A percentile compares a stretch with the other conserved stretches of the same genome.
phyloP scores from a whole-genome alignment of 75 land plant species.

The Sequoiadendron giganteum region DNA sequence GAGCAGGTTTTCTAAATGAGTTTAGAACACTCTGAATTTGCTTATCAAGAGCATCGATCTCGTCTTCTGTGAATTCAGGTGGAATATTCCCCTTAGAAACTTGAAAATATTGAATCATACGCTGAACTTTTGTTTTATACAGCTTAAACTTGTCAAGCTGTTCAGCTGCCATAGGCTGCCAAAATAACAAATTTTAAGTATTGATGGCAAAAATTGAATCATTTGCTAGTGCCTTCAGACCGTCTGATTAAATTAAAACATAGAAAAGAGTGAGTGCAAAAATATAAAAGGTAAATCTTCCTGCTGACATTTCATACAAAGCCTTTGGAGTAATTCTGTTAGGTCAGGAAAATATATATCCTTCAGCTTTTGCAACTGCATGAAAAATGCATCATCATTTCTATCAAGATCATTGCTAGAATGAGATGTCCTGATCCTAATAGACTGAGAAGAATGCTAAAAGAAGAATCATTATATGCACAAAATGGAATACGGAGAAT shows the following conservation, averaged over 20 bases:
- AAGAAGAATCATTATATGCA: not conserved
- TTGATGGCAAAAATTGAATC: not conserved
- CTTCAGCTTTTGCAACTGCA: not conserved
- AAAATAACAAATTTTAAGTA: not conserved
- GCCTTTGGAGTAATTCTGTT: not conserved
- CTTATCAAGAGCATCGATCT: no score
- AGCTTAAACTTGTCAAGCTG: not conserved
- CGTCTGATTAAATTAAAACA: not conserved
- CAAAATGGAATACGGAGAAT: not conserved
- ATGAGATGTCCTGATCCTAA: not conserved
- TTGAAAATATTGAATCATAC: not conserved
- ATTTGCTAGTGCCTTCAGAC: not conserved
- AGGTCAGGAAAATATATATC: not conserved
- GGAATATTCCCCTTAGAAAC: not conserved
- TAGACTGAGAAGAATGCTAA: no score
- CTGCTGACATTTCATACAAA: not conserved
- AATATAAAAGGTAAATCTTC: not conserved
- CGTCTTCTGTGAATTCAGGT: not conserved
- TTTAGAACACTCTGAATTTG: not conserved
- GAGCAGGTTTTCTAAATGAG: conserved; percentile 6
- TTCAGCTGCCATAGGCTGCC: not conserved
- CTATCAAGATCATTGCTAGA: not conserved
- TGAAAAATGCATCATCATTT: not conserved
- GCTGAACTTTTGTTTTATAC: no score
- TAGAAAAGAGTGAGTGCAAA: not conserved